These are phyloP conservation scores for Lentinula aciculospora DNA, from an alignment of 768 basidiomycete genomes.

Conservation along the genomic window DNA sequence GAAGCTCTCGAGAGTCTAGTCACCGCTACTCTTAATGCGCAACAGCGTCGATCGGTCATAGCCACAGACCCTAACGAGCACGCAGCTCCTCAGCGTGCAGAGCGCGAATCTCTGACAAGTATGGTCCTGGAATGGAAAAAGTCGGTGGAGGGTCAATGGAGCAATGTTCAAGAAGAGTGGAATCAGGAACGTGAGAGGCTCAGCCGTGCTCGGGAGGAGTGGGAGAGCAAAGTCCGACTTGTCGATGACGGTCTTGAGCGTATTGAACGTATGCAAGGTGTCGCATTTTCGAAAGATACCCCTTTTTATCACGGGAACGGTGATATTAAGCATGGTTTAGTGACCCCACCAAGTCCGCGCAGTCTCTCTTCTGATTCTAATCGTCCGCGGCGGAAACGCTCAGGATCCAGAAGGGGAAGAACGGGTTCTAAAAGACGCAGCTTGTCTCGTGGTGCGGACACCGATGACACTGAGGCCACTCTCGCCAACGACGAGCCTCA, in stretches of 20 bases:
- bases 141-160: slow-evolving; percentile 77
- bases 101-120: slow-evolving; percentile 44
- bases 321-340: slow-evolving; percentile 37
- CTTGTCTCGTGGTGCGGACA: slow-evolving; percentile 3
- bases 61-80: neutral
- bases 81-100: slow-evolving; percentile 14
- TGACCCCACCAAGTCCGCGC: slow-evolving; percentile 73
- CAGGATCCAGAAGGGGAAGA: slow-evolving; percentile 23
- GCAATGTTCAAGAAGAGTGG: slow-evolving; percentile 76
- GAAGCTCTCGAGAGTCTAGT: slow-evolving; percentile 62
- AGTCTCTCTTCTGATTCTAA: slow-evolving; percentile 62
- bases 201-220: slow-evolving; percentile 69
- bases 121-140: slow-evolving; percentile 72
- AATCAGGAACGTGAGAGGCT: slow-evolving; percentile 73
- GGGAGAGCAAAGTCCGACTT: slow-evolving; percentile 56
- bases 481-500: neutral
- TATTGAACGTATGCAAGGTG: slow-evolving; percentile 28
- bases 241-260: slow-evolving; percentile 52
- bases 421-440: slow-evolving; percentile 15
- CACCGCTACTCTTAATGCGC: slow-evolving; percentile 33
- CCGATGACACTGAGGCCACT: slow-evolving; percentile 9
- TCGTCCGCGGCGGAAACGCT: slow-evolving; percentile 39
- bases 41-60: slow-evolving; percentile 10
- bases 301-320: slow-evolving; percentile 10
- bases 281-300: slow-evolving; percentile 21